Evolutionary conservation across 352 stramenopile species (phyloP), one percentile per base, ranked within the genome.

Genomic region (Pythium rhizo-oryzae): DNA sequence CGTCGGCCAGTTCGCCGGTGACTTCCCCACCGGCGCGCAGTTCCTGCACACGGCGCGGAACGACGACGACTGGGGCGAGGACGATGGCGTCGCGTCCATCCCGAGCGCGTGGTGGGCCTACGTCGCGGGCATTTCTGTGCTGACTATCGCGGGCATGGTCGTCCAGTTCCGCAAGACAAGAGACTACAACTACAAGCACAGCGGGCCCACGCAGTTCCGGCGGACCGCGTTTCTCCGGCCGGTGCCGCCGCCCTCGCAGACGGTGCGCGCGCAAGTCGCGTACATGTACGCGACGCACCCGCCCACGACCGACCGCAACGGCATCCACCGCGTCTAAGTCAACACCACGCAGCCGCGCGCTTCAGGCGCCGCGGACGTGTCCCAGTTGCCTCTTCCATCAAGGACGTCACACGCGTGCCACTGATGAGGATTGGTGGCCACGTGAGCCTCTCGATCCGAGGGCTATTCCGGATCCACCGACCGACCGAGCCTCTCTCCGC

Each of bases 61-160:
- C 37, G 71, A 73, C 37, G 63, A 65, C 8, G 71, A 72, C 9
- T 74, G 76, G 5, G 64, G 80, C 23, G 41, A 47, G 15, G 41
- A 61, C 62, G 11, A 60, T 69, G 8, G 69, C 77, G 37, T 73
- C 67, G 9, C 13, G 18, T 47, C 41, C 41, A 76, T 91, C 68
- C 80, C 82, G 4, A 65, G 67, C 12, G 76, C 73, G 5, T 90
- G 81, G 80, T 91, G 80, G 76, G 79, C 53, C 5, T 92, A 92
- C 58, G 71, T 90, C 25, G 73, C 75, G 3, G 79, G 72, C 1
- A 82, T 77, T 2, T 25, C 89, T n/a, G 74, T 89, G 33, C 62
- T 90, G 6, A 80, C 76, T 15, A 62, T 66, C 4, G 60, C 88
- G 56, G 80, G 78, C 0, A 55, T 80, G 39, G 50, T 81, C 15